These are phyloP conservation scores for Penicillium coprophilum DNA, from an alignment of 495 filamentous ascomycete genomes.

Conservation along the genomic window DNA sequence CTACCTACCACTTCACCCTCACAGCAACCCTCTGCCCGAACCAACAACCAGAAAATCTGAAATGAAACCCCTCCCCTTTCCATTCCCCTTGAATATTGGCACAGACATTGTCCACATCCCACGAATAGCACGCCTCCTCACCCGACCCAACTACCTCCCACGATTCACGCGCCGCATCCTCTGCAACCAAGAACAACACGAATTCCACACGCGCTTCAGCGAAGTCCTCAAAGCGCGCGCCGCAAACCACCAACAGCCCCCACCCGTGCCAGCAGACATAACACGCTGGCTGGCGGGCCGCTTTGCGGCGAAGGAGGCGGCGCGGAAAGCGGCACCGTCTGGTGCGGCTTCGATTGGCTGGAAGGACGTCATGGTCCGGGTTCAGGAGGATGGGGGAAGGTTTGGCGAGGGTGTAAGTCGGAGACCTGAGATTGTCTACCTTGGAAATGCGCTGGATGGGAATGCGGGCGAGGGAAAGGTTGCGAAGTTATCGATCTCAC, in stretches of 20 bases:
- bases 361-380: constrained; percentile 42
- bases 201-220: constrained; percentile 42
- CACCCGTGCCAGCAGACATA: constrained; percentile 37
- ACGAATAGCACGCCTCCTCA: constrained; percentile 48
- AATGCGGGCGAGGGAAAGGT: constrained; percentile 27
- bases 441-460: constrained; percentile 19
- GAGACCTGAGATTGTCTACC: constrained; percentile 43
- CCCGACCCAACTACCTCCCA: constrained; percentile 40
- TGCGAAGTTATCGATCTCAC: constrained; percentile 52
- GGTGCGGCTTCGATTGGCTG: constrained; percentile 43
- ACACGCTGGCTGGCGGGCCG: constrained; percentile 49
- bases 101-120: constrained; percentile 57
- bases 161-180: constrained; percentile 56
- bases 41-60: constrained; percentile 8
- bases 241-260: constrained; percentile 8
- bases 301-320: constrained; percentile 51
- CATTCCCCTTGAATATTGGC: constrained; percentile 47
- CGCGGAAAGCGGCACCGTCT: constrained; percentile 45
- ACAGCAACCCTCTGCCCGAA: not conserved
- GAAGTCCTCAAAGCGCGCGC: constrained; percentile 15
- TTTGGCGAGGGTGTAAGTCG: constrained; percentile 23
- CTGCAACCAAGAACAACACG: constrained; percentile 41
- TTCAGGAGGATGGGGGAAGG: constrained; percentile 23
- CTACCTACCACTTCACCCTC: not conserved
- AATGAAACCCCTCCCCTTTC: constrained; percentile 41